phyloP scores from a whole-genome alignment of 345 rosid genomes.

The Citrus unshiu region DNA sequence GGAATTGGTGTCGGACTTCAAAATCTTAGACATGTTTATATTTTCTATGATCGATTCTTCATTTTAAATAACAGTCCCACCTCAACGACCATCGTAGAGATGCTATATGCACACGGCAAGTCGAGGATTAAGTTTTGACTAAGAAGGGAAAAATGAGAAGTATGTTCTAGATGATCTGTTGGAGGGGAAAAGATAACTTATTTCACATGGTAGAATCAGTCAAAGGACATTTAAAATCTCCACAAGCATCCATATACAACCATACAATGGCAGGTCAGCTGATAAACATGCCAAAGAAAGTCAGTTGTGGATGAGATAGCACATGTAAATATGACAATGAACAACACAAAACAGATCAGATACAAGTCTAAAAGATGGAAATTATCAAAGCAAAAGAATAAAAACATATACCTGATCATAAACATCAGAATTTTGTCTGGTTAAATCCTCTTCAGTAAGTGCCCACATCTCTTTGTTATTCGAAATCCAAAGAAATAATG shows the following conservation, averaged over 20 bases:
- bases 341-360: not conserved
- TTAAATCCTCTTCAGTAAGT: slow-evolving; percentile 12
- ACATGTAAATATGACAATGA: not conserved
- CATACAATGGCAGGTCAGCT: not conserved
- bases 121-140: not conserved
- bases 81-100: not conserved
- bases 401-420: slow-evolving; percentile 28
- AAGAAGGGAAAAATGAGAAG: not conserved
- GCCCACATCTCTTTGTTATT: slow-evolving; percentile 31
- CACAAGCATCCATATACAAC: not conserved
- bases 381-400: not conserved
- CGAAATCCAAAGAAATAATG: slow-evolving; percentile 41
- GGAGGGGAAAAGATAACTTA: not conserved
- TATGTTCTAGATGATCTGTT: not conserved
- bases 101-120: not conserved
- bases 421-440: slow-evolving; percentile 14
- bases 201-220: not conserved
- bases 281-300: not conserved
- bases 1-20: not conserved
- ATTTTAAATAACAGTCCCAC: not conserved
- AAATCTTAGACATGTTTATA: not conserved
- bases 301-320: not conserved
- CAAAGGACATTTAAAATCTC: not conserved
- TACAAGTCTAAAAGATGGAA: not conserved
- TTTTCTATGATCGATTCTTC: not conserved